These are phyloP conservation scores for Litsea cubeba DNA, from an alignment of 164 flowering plant genomes.

Conservation along the genomic window DNA sequence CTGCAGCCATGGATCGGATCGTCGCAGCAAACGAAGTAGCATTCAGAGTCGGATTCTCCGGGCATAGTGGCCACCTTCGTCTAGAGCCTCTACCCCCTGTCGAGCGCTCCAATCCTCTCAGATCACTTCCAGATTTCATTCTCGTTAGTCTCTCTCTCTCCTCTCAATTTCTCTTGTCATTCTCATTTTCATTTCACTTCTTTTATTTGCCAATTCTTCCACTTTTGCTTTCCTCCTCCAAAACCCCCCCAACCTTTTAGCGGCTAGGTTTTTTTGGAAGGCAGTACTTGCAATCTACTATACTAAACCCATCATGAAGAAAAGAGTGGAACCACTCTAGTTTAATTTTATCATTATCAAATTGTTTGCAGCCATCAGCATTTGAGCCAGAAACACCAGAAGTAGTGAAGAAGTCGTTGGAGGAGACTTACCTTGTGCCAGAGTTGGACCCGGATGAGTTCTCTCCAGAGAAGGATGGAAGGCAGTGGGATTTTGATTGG, in stretches of 20 bases:
- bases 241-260: background rate
- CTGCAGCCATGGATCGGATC: constrained; percentile 58
- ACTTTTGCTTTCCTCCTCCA: background rate
- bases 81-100: constrained; percentile 79
- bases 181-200: background rate
- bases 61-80: constrained; percentile 87
- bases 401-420: constrained; percentile 55
- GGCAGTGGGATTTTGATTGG: constrained; percentile 98
- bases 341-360: background rate
- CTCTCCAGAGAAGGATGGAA: constrained; percentile 68
- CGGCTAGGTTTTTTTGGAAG: background rate
- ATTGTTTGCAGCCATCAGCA: constrained; percentile 67
- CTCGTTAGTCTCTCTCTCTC: constrained; percentile 42
- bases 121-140: constrained; percentile 68
- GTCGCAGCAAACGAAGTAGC: constrained; percentile 49
- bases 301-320: background rate
- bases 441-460: constrained; percentile 71
- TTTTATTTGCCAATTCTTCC: background rate
- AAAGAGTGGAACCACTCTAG: background rate
- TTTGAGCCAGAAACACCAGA: constrained; percentile 70
- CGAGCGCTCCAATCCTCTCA: constrained; percentile 47
- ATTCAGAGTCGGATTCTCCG: constrained; percentile 83
- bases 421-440: constrained; percentile 67
- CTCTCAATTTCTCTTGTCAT: background rate
- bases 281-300: background rate